Evolutionary conservation across 2,329 filamentous ascomycete genomes (phyloP).

Genomic region (Colletotrichum ledebouriae): DNA sequence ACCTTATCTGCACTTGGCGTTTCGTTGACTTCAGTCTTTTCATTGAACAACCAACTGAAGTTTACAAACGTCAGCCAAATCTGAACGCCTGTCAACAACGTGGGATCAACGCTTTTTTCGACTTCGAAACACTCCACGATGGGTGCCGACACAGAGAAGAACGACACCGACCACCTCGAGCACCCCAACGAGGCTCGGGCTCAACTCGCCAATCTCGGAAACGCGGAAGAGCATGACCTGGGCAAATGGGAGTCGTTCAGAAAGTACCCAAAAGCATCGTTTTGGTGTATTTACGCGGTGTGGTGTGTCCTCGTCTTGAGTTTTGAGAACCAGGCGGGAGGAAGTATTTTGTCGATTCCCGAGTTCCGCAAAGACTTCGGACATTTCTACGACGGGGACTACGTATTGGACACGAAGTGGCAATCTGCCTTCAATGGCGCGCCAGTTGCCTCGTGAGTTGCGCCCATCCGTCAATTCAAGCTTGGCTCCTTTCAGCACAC

Average conservation of each 20-base stretch:
- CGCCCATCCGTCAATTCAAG: fast-evolving
- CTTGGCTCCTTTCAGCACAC: neutral
- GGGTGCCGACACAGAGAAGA: slow-evolving; percentile 19
- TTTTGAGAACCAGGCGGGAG: slow-evolving; percentile 58
- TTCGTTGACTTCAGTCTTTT: slow-evolving; percentile 6
- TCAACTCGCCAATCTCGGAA: slow-evolving; percentile 43
- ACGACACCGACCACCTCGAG: slow-evolving; percentile 24
- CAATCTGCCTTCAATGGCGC: slow-evolving; percentile 59
- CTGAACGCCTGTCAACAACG: neutral
- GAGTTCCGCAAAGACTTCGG: slow-evolving; percentile 61
- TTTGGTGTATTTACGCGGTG: slow-evolving; percentile 56
- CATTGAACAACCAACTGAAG: neutral
- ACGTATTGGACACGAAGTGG: slow-evolving; percentile 58
- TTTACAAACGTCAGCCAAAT: neutral
- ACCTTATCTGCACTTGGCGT: slow-evolving; percentile 20
- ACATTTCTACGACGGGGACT: slow-evolving; percentile 50
- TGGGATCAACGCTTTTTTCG: neutral
- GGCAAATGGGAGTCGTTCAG: slow-evolving; percentile 44
- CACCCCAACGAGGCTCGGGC: slow-evolving; percentile 12
- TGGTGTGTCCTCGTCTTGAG: slow-evolving; percentile 56
- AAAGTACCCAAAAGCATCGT: slow-evolving; percentile 46
- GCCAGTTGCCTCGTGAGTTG: slow-evolving; percentile 53
- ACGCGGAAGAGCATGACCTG: slow-evolving; percentile 48
- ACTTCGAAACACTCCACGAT: neutral
- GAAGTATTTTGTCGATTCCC: slow-evolving; percentile 58